A percentile compares a stretch with the other conserved stretches of the same genome.
Evolutionary conservation across 2,329 filamentous ascomycete genomes (phyloP).

Genomic region (Paramyrothecium sp.): DNA sequence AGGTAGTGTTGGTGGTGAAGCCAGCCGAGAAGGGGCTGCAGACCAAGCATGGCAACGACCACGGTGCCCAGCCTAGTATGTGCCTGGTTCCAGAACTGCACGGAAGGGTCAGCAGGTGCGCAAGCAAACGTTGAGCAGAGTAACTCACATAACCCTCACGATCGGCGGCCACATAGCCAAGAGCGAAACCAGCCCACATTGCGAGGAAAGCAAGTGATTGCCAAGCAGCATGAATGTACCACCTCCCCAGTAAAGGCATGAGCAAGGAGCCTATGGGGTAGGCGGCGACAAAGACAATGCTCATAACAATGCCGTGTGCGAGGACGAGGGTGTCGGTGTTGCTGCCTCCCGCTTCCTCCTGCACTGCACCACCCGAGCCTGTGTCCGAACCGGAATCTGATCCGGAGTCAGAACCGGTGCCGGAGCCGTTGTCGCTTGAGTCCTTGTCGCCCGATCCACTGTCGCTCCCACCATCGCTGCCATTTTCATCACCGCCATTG

Average conservation of each 20-base stretch:
- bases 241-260: slow-evolving; percentile 58
- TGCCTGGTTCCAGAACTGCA: slow-evolving; percentile 48
- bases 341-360: slow-evolving; percentile 9
- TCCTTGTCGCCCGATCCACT: slow-evolving; percentile 6
- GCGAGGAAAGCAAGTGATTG: slow-evolving; percentile 53
- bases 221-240: slow-evolving; percentile 55
- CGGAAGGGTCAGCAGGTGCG: slow-evolving; percentile 13
- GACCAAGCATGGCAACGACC: slow-evolving; percentile 49
- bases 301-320: slow-evolving; percentile 61
- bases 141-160: slow-evolving; percentile 41
- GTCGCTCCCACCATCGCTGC: slow-evolving; percentile 8
- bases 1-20: slow-evolving; percentile 56
- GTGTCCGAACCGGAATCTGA: slow-evolving; percentile 4
- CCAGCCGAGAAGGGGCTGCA: slow-evolving; percentile 59
- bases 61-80: slow-evolving; percentile 59
- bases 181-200: slow-evolving; percentile 60
- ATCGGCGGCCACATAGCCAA: slow-evolving; percentile 50
- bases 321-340: slow-evolving; percentile 27
- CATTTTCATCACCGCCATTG: slow-evolving; percentile 7
- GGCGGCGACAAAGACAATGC: slow-evolving; percentile 54
- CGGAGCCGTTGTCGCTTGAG: slow-evolving; percentile 1
- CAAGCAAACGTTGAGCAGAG: not conserved
- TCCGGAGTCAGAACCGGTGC: slow-evolving; percentile 3
- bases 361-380: slow-evolving; percentile 9
- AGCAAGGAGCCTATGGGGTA: slow-evolving; percentile 60